phyloP scores from a whole-genome alignment of 2,329 filamentous ascomycete genomes.

The Apiospora arundinis region DNA sequence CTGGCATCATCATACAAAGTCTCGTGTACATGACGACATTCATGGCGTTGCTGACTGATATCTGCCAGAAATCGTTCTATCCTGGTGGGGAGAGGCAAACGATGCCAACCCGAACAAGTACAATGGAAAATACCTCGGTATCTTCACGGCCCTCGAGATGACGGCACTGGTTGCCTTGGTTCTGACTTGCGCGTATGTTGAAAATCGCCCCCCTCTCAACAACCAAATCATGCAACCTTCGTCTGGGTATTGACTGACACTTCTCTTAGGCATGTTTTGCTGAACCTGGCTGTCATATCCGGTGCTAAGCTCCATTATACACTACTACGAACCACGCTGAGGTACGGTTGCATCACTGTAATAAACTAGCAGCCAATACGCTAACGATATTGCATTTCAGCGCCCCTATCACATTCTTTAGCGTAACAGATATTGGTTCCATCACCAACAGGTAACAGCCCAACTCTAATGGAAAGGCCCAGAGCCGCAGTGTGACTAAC shows the following conservation, averaged over 20 bases:
- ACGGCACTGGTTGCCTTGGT: conserved; percentile 18
- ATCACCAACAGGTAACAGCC: conserved; percentile 13
- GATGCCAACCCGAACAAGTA: conserved; percentile 19
- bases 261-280: conserved; percentile 20
- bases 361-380: background rate
- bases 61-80: conserved; percentile 22
- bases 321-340: conserved; percentile 21
- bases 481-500: conserved; percentile 9
- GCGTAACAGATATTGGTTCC: conserved; percentile 8
- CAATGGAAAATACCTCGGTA: conserved; percentile 23
- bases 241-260: background rate
- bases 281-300: conserved; percentile 24
- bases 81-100: conserved; percentile 25
- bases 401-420: conserved; percentile 18
- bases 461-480: too few species aligned
- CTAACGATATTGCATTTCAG: background rate
- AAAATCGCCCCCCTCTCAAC: background rate
- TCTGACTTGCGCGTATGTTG: conserved; percentile 21
- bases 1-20: background rate
- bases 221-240: background rate
- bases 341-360: background rate
- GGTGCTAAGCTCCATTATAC: conserved; percentile 24
- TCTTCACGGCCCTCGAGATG: conserved; percentile 23
- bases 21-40: background rate
- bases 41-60: background rate